Base-by-base conservation (phyloP, 495 filamentous ascomycete species). In the Neurospora cerealis region DNA sequence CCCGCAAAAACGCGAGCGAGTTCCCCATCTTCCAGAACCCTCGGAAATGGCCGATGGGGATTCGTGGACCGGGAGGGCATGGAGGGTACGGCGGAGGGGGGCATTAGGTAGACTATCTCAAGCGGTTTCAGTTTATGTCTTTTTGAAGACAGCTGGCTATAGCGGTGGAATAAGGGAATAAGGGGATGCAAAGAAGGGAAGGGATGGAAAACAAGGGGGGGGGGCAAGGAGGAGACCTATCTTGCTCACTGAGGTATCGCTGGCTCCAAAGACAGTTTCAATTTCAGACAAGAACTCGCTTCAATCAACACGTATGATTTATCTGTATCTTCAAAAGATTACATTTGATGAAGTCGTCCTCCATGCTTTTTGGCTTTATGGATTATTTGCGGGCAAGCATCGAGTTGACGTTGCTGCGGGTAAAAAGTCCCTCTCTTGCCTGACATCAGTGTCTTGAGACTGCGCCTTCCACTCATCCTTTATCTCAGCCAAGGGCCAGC, bases 21-120 rank as follows among this genome's bases (percentile, higher is more conserved):
- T 79, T 80, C n/a, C 77, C 78, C 0, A 17, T 34, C 24, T 75
- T 80, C 69, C 75, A 78, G 2, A 75, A 74, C 3, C 71, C 72
- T 2, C 74, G 60, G 21, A 75, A 41, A 40, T 79, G 75, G 72
- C 69, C 78, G 5, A 72, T 80, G 15, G n/a, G 28, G 19, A 62
- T 76, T 48, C 70, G 71, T 34, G 54, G 54, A 19, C 54, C 54
- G 28, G 54, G 54, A 19, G 54, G 54, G 2, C 54, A 66, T 66
- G 54, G 54, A 62, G 54, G 28, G 1, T 66, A 66, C 5, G 54
- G 54, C 5, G 54, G 54, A 19, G 15, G 10, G 4, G 11, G 28
- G 34, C 24, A 66, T 28, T 66, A 19, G 4, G 6, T 34, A 3
- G 0, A 28, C 2, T 1, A 13, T 4, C 11, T 28, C 48, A 21